Evolutionary conservation across 139 green algal species (phyloP).

Genomic region (Edaphochlamys debaryana): DNA sequence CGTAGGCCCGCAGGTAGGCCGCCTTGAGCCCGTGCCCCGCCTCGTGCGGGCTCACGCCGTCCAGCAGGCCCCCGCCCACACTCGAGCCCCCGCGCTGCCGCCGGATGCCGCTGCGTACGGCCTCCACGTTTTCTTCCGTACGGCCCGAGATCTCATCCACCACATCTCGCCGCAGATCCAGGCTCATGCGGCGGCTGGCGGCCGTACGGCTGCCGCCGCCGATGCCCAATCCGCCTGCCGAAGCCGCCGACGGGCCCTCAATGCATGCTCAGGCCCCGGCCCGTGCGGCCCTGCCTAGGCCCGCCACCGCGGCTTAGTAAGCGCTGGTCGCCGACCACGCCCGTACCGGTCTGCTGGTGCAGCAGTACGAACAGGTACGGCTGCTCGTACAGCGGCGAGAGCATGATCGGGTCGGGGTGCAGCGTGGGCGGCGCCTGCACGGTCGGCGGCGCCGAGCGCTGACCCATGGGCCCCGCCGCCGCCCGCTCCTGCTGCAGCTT

Average conservation of each 20-base stretch:
- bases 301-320: too few species aligned
- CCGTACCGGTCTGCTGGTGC: neutral
- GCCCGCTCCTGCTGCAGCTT: slow-evolving; percentile 5
- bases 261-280: too few species aligned
- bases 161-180: too few species aligned
- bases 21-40: too few species aligned
- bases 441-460: neutral
- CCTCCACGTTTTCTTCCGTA: neutral
- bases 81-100: too few species aligned
- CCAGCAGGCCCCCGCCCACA: too few species aligned
- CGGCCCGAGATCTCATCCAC: slow-evolving; percentile 18
- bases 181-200: too few species aligned
- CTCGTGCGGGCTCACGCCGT: too few species aligned
- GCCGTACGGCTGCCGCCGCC: too few species aligned
- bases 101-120: neutral
- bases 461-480: slow-evolving; percentile 17
- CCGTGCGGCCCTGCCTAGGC: too few species aligned
- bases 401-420: slow-evolving; percentile 48
- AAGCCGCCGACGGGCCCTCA: neutral
- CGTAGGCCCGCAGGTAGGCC: neutral
- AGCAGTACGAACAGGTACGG: slow-evolving; percentile 56
- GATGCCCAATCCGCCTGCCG: neutral
- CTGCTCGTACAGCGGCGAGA: slow-evolving; percentile 54
- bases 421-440: slow-evolving; percentile 42
- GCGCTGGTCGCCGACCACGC: too few species aligned